Evolutionary conservation across 495 filamentous ascomycete genomes (phyloP), one percentile per base, ranked within the genome.

Genomic region (Penicillium macrosclerotiorum): DNA sequence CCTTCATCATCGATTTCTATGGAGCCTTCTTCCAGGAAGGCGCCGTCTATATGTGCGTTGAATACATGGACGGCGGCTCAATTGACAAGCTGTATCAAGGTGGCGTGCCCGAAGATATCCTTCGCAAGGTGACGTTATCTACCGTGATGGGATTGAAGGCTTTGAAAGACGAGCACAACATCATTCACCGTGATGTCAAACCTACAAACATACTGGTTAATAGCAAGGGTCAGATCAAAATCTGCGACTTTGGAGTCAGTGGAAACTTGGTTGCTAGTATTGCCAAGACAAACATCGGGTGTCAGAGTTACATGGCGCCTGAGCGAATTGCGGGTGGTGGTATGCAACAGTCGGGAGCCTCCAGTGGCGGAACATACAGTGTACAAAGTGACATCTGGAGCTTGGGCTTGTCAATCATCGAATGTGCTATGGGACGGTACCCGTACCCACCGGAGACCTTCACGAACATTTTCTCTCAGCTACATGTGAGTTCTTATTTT

Each of bases 21-120:
- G 93, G 93, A 6, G 93, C 93, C 3, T 99, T 99, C 67, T 99
- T 95, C 73, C 93, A 99, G 66, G 93, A 99, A 72, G 93, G 93
- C 16, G 91, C 93, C 1, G 93, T 99, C 4, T 99, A 97, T 63
- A 97, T 99, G 65, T 99, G 93, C 69, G 94, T 99, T 63, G 93
- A 99, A 64, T 96, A 87, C 62, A 99, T 99, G 93, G 90, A 99
- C 68, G 93, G 94, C 41, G 93, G 93, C n/a, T 96, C 90, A 29
- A 89, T 97, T 57, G 93, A 99, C 70, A 96, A 96, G 57, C 68
- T 97, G 13, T 99, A 99, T 65, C 83, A 80, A n/a, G 89, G 89
- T 42, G 93, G 93, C 23, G 83, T 99, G 37, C 88, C 93, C 2
- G 93, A 99, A 59, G 79, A 77, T 40, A 82, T 97, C 5, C 73